These are phyloP conservation scores for Apiotrichum gamsii DNA, from an alignment of 1,284 basidiomycete species.

Conservation along the genomic window DNA sequence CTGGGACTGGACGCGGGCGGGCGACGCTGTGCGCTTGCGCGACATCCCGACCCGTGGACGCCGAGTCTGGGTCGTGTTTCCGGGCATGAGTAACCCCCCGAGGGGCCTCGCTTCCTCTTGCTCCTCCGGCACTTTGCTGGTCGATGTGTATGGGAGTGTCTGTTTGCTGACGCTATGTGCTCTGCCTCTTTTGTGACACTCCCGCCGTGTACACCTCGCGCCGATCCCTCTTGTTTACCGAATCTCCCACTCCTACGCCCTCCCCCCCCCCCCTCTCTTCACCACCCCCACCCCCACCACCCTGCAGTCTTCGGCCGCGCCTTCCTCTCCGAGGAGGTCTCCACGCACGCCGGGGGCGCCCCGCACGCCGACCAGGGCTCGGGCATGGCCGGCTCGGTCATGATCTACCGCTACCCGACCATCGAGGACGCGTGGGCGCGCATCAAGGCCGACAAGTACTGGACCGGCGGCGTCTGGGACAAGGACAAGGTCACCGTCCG, in stretches of 20 bases:
- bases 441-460: conserved; percentile 43
- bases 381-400: conserved; percentile 38
- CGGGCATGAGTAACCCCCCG: no score
- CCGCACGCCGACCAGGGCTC: conserved; percentile 12
- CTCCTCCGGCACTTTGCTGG: no score
- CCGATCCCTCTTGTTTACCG: no score
- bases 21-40: no score
- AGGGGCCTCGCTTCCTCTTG: no score
- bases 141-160: no score
- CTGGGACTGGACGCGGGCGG: no score
- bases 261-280: neutral
- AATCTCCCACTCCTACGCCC: neutral
- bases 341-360: conserved; percentile 9
- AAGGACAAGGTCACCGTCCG: conserved; percentile 29
- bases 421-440: conserved; percentile 36
- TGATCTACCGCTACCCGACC: conserved; percentile 34
- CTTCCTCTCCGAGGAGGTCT: conserved; percentile 13
- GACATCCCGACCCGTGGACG: no score
- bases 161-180: no score
- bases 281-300: neutral
- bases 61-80: no score
- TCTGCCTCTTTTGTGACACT: no score
- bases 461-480: conserved; percentile 45
- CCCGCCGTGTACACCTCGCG: no score
- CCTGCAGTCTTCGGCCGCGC: conserved; percentile 24